phyloP scores from a whole-genome alignment of 73 alveolate genomes.

The Blepharisma stoltei region DNA sequence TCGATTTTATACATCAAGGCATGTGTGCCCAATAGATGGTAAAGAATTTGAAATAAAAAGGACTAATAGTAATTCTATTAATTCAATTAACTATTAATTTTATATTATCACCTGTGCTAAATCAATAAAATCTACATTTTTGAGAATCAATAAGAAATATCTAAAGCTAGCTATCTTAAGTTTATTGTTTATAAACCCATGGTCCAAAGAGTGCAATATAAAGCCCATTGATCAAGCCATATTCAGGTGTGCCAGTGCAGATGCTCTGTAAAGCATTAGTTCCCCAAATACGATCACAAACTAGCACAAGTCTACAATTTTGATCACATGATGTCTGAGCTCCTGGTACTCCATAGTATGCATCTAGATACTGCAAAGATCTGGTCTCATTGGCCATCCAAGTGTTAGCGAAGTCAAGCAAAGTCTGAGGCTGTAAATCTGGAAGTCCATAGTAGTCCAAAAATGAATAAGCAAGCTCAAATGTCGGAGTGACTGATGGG shows the following conservation, averaged over 20 bases:
- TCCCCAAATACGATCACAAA: too few species aligned
- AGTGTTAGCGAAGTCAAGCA: neutral
- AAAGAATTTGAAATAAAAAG: conserved; percentile 85
- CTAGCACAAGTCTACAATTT: neutral
- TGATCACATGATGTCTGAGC: conserved; percentile 7
- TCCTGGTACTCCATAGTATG: neutral
- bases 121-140: too few species aligned
- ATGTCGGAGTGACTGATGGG: neutral
- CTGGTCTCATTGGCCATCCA: neutral
- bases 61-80: conserved; percentile 36
- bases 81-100: too few species aligned
- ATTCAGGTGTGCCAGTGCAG: too few species aligned
- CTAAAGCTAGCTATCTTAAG: too few species aligned
- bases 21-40: conserved; percentile 87
- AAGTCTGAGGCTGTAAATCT: neutral
- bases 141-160: too few species aligned
- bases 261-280: too few species aligned
- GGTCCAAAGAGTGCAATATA: too few species aligned
- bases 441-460: neutral
- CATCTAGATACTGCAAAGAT: conserved; percentile 2
- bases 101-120: too few species aligned
- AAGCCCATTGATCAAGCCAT: too few species aligned
- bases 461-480: conserved; percentile 7
- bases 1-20: conserved; percentile 93
- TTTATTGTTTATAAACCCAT: too few species aligned